Base-by-base conservation (phyloP, 106 monocot species). In the Acorus calamus region DNA sequence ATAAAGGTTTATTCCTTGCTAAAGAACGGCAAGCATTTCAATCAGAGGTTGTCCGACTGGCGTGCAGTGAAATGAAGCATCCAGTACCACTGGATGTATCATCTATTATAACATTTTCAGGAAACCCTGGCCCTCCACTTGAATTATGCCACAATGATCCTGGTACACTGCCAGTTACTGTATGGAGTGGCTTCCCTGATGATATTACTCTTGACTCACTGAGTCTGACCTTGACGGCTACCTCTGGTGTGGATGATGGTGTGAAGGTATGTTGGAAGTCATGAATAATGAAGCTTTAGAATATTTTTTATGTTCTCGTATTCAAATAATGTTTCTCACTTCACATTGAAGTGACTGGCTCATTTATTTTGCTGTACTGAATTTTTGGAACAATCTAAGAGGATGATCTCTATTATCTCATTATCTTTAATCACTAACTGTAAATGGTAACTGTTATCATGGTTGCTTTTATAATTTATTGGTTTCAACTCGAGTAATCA, bases 171-270 rank as follows among this genome's bases (percentile, higher is more conserved):
- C 78, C 81, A 43, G 87, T 96, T 49, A 78, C 80, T 46, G 79
- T 96, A 3, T 96, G 96, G 96, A 96, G 91, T 74, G 91, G 90
- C 10, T 96, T 96, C 79, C 90, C 96, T 69, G 85, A 88, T 81
- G 85, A 91, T 62, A 96, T 96, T 52, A 70, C 80, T 66, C 82
- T 96, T 11, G 87, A 96, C 57, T 87, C 84, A 69, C 87, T 96
- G 61, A 98, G 80, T 65, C 77, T 98, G 62, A 91, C 85, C 46
- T 59, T 98, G 66, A 83, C 71, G 49, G 74, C 85, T 49, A 88
- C 96, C 48, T 88, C 53, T 69, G 85, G 53, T 73, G 76, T 59
- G 3, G 96, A 98, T 77, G 96, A 98, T 80, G 87, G 82, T 76
- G 69, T 91, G 14, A 85, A 98, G 91, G 96, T 91, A 85, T 76